Evolutionary conservation across 2,329 filamentous ascomycete species (phyloP), one percentile per base, ranked within the genome.

Genomic region (Exophiala sideris): DNA sequence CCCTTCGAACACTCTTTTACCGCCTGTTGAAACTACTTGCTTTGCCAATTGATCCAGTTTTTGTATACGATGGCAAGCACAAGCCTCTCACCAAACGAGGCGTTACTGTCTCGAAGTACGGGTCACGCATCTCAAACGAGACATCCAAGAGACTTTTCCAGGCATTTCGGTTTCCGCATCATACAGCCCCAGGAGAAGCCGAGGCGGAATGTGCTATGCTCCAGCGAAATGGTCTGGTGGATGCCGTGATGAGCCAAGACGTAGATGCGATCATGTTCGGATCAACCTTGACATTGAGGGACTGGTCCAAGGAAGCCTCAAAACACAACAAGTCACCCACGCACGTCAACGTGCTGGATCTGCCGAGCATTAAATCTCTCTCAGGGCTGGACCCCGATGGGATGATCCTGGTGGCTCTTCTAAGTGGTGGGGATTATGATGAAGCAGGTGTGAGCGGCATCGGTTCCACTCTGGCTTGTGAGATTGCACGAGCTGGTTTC

Each of bases 241-340:
- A 99, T 70, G 92, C 89, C 0, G 94, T 97, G 1, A 77, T 99
- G 64, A 96, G 89, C 69, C 91, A 99, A 69, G 94, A 99, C 75
- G 91, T 96, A 40, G 94, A 99, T 68, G 94, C 92, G 1, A 82
- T 97, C 65, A 97, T 97, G 92, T 97, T 97, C 73, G 94, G 94
- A 1, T 94, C 90, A 59, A 85, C 82, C 0, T 73, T 83, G 35
- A 92, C 88, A 0, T 73, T 96, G 39, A 81, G 90, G 47, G 92
- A 90, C 64, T 96, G 89, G 85, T 88, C 88, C 0, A 80, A 88
- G 2, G 89, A 95, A 66, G 79, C 78, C 10, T 79, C 76, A 41
- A 79, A 76, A n/a, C 74, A 78, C 0, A 81, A 78, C 63, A 88
- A 87, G 57, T 76, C 74, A 4, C 89, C 91, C 0, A 96, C 92